phyloP scores from a whole-genome alignment of 257 asterid genomes.

The Solanum virginianum region DNA sequence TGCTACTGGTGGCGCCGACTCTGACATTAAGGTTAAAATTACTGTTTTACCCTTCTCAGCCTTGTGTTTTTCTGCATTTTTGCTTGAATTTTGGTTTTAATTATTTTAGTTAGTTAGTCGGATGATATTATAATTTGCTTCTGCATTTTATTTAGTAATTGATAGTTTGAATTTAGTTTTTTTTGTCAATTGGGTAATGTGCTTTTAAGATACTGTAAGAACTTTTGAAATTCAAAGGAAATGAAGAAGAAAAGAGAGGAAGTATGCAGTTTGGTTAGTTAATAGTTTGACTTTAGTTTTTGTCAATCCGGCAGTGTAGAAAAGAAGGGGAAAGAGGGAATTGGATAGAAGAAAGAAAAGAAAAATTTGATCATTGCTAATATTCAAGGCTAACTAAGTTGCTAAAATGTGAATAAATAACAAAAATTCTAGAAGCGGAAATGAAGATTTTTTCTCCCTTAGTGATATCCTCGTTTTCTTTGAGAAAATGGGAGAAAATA shows the following conservation, averaged over 20 bases:
- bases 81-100: background rate
- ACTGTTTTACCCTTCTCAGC: background rate
- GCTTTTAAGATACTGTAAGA: too few relatives aligned
- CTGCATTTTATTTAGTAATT: background rate
- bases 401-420: background rate
- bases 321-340: background rate
- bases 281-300: background rate
- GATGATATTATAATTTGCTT: background rate
- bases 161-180: background rate
- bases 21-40: conserved; percentile 69
- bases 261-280: background rate
- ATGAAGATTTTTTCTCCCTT: background rate
- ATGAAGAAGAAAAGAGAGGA: background rate
- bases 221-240: too few relatives aligned
- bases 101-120: too few relatives aligned
- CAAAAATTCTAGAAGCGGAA: background rate
- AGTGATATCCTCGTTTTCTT: background rate
- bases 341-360: background rate
- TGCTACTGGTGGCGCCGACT: conserved; percentile 96
- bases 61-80: background rate
- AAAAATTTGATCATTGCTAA: conserved; percentile 12
- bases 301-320: background rate
- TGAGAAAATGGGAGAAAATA: background rate
- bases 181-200: too few relatives aligned
- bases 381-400: background rate